A percentile compares a stretch with the other conserved stretches of the same genome.
Evolutionary conservation across 768 basidiomycete genomes (phyloP).

Genomic region (Pisolithus marmoratus): DNA sequence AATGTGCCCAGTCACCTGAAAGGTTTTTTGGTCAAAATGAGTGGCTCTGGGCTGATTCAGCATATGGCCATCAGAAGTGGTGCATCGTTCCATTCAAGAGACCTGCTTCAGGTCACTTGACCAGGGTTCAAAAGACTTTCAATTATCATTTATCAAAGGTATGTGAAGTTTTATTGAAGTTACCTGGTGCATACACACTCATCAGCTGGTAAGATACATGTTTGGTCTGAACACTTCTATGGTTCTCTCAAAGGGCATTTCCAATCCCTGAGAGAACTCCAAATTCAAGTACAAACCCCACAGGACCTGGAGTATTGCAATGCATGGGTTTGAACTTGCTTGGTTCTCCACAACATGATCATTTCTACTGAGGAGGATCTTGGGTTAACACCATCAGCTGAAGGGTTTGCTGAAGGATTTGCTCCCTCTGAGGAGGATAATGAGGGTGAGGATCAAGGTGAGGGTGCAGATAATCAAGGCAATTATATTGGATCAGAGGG

Average conservation of each 20-base stretch:
- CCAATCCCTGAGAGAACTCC: conserved; percentile 7
- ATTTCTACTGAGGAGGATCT: conserved; percentile 10
- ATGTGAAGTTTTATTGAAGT: neutral
- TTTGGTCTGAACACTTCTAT: conserved; percentile 8
- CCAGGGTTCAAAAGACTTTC: conserved; percentile 11
- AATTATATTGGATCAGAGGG: too few species aligned
- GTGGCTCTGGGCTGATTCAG: conserved; percentile 10
- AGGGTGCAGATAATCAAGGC: too few species aligned
- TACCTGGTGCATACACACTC: neutral
- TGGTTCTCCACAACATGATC: conserved; percentile 14
- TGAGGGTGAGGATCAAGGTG: too few species aligned
- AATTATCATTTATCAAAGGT: conserved; percentile 15
- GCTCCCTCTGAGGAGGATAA: too few species aligned
- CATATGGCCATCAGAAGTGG: conserved; percentile 10
- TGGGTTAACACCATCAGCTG: neutral
- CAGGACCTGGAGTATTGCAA: conserved; percentile 2
- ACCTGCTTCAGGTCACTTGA: conserved; percentile 9
- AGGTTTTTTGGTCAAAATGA: conserved; percentile 6
- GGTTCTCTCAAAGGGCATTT: conserved; percentile 8
- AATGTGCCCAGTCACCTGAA: neutral
- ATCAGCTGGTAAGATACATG: neutral
- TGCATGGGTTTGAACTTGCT: conserved; percentile 1
- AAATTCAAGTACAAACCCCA: conserved; percentile 6
- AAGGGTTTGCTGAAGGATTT: too few species aligned
- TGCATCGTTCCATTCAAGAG: conserved; percentile 21